These are phyloP conservation scores for Cyclotella sp. DNA, from an alignment of 108 stramenopile genomes.

Conservation along the genomic window DNA sequence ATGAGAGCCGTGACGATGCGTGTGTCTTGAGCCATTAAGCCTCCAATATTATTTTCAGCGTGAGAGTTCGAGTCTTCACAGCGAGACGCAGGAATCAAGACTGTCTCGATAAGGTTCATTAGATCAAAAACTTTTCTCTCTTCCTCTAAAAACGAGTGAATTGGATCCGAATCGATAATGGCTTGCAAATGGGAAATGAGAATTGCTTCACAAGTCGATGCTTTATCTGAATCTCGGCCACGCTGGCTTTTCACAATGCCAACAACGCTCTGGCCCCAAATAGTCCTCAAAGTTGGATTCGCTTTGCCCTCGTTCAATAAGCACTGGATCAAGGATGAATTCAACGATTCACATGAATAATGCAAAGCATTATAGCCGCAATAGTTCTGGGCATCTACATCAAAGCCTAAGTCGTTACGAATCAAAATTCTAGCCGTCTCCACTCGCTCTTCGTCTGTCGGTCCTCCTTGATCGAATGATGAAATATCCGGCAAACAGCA, in stretches of 20 bases:
- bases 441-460: slow-evolving; percentile 36
- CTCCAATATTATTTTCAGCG: slow-evolving; percentile 8
- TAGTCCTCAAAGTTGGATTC: slow-evolving; percentile 39
- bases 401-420: not conserved
- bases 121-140: slow-evolving; percentile 38
- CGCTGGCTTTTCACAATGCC: slow-evolving; percentile 29
- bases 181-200: slow-evolving; percentile 31
- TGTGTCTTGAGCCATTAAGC: slow-evolving; percentile 36
- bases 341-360: slow-evolving; percentile 51
- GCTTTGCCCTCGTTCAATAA: slow-evolving; percentile 39
- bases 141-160: slow-evolving; percentile 41
- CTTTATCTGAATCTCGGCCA: slow-evolving; percentile 26
- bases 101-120: slow-evolving; percentile 39
- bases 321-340: slow-evolving; percentile 30
- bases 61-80: slow-evolving; percentile 1
- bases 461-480: slow-evolving; percentile 39
- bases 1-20: slow-evolving; percentile 39
- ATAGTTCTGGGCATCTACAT: slow-evolving; percentile 43
- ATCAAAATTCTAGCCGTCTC: slow-evolving; percentile 35
- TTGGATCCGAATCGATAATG: slow-evolving; percentile 9
- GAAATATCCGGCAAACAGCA: slow-evolving; percentile 47
- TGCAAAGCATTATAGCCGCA: slow-evolving; percentile 53
- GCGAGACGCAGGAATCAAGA: slow-evolving; percentile 45
- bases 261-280: slow-evolving; percentile 47
- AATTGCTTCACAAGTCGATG: slow-evolving; percentile 33